phyloP scores from a whole-genome alignment of 2,329 filamentous ascomycete genomes.

The Penicillium sp. region DNA sequence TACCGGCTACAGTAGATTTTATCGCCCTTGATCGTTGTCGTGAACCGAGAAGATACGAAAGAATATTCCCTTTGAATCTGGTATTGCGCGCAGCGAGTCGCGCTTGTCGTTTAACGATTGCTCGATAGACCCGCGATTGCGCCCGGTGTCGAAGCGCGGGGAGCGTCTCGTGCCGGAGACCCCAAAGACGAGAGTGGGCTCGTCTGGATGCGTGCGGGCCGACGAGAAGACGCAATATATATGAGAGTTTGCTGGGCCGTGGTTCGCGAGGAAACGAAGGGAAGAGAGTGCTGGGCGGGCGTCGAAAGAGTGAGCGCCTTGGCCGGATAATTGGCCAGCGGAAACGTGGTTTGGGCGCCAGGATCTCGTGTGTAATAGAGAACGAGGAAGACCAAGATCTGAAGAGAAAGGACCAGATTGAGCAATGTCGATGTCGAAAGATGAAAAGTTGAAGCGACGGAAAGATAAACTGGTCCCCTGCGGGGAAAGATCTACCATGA shows the following conservation, averaged over 20 bases:
- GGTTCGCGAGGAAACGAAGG: constrained; percentile 15
- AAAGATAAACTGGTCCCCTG: not conserved
- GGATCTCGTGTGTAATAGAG: constrained; percentile 14
- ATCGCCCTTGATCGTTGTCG: constrained; percentile 21
- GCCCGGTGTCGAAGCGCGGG: constrained; percentile 66
- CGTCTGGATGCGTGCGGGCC: constrained; percentile 63
- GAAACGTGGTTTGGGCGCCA: constrained; percentile 28
- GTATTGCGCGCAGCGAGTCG: constrained; percentile 49
- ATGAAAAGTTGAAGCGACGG: too few species aligned
- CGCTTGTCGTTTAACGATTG: constrained; percentile 63
- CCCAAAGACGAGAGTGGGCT: constrained; percentile 63
- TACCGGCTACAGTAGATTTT: constrained; percentile 7
- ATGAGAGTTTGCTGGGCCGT: constrained; percentile 29
- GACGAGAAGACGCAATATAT: constrained; percentile 58
- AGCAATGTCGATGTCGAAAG: constrained; percentile 1
- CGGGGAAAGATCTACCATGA: constrained; percentile 12
- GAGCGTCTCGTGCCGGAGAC: constrained; percentile 70
- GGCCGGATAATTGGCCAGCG: constrained; percentile 22
- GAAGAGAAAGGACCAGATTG: not conserved
- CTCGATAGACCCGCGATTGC: constrained; percentile 73
- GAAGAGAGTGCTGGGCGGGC: constrained; percentile 16
- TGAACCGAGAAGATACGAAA: constrained; percentile 27
- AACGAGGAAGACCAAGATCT: not conserved
- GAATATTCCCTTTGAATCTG: constrained; percentile 23
- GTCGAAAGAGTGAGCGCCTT: constrained; percentile 15